Percentiles rank a stretch among this genome's conserved stretches.
These are phyloP conservation scores for Backusella westeae DNA, from an alignment of 192 early-diverging fungal species.

Conservation along the genomic window DNA sequence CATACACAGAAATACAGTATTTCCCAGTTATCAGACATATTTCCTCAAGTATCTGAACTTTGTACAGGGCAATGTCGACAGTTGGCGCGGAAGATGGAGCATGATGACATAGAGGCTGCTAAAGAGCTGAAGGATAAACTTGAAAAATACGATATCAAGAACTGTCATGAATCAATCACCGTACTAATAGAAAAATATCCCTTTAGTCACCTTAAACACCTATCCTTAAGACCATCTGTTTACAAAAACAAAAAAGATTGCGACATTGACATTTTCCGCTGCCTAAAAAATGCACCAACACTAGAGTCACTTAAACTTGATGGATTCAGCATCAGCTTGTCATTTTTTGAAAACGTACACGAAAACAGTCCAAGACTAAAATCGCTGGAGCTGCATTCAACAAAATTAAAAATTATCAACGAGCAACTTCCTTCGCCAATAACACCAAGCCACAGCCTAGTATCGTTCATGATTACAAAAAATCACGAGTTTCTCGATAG, in stretches of 20 bases:
- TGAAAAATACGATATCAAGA: not conserved
- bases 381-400: not conserved
- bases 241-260: not conserved
- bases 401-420: not conserved
- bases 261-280: not conserved
- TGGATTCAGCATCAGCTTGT: not conserved
- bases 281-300: not conserved
- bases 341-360: not conserved
- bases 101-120: not conserved
- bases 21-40: not conserved
- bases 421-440: not conserved
- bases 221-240: not conserved
- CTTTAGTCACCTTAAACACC: not conserved
- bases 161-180: not conserved
- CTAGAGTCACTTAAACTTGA: not conserved
- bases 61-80: not conserved
- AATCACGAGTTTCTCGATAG: not conserved
- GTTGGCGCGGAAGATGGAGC: not conserved
- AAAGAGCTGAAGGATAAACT: not conserved
- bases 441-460: not conserved
- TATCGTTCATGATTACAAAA: not conserved
- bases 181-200: not conserved
- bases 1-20: not conserved
- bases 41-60: not conserved
- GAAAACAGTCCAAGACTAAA: not conserved